Percentiles rank a stretch among this genome's conserved stretches.
These are phyloP conservation scores for Beauveria sp. DNA, from an alignment of 2,329 filamentous ascomycete genomes.

Conservation along the genomic window DNA sequence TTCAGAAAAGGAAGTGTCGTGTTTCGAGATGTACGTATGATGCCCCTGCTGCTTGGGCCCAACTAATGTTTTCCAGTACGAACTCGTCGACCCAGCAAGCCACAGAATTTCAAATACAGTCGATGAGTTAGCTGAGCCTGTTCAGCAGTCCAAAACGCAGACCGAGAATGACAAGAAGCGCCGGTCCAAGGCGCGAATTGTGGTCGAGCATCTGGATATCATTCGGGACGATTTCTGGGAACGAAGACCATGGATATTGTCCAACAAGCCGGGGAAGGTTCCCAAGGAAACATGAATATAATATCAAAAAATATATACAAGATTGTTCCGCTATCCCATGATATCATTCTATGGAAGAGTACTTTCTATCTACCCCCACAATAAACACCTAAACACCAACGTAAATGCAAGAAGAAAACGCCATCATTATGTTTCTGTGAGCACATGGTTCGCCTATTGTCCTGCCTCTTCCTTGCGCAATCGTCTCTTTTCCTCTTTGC, in stretches of 20 bases:
- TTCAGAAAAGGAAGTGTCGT: slow-evolving; percentile 90
- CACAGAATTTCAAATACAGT: slow-evolving; percentile 39
- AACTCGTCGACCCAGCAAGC: slow-evolving; percentile 53
- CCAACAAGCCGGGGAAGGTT: slow-evolving; percentile 63
- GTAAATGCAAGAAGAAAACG: slow-evolving; percentile 3
- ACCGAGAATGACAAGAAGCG: slow-evolving; percentile 75
- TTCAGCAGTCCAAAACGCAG: slow-evolving; percentile 66
- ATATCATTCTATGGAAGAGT: background rate
- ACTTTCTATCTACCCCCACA: background rate
- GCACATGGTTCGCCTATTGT: background rate
- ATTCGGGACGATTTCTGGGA: slow-evolving; percentile 96
- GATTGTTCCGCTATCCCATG: background rate
- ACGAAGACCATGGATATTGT: slow-evolving; percentile 73
- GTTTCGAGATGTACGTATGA: slow-evolving; percentile 62
- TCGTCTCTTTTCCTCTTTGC: slow-evolving; percentile 36
- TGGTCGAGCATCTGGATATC: slow-evolving; percentile 82
- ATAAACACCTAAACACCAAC: background rate
- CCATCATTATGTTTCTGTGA: background rate
- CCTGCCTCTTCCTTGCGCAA: slow-evolving; percentile 25
- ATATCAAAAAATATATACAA: background rate
- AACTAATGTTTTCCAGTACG: slow-evolving; percentile 47
- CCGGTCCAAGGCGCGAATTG: slow-evolving; percentile 69
- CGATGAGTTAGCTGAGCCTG: slow-evolving; percentile 43
- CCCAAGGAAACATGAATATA: slow-evolving; percentile 46
- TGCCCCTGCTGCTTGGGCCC: background rate